A percentile compares a stretch with the other conserved stretches of the same genome.
Conservation (phyloP, 75 land plant genomes). For the Pinus tabuliformis region DNA sequence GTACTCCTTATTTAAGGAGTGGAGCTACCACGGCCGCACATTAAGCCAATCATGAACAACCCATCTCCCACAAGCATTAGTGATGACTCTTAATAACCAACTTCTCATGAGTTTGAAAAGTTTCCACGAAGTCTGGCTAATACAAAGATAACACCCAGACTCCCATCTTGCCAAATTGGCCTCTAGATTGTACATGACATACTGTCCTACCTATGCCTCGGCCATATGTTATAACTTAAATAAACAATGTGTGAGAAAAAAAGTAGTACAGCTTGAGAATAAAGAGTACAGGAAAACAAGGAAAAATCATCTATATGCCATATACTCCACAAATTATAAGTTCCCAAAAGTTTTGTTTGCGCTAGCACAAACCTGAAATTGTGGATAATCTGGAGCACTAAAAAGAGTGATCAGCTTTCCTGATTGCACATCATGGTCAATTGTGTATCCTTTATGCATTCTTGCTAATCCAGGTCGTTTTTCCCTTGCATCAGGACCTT, state of each 20-base stretch:
- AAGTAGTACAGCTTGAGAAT: not conserved
- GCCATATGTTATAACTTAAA: not conserved
- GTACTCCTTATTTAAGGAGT: too few species aligned
- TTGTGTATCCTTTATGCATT: conserved; percentile 86
- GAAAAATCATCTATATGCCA: not conserved
- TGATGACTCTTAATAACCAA: too few species aligned
- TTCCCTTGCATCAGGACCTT: conserved; percentile 95
- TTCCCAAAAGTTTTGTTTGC: not conserved
- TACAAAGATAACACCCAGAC: not conserved
- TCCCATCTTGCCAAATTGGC: not conserved
- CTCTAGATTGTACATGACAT: not conserved
- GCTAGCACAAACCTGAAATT: conserved; percentile 68
- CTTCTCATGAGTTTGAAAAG: too few species aligned
- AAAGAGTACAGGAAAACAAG: not conserved
- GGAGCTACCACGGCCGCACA: too few species aligned
- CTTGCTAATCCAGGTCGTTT: conserved; percentile 65
- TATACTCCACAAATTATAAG: not conserved
- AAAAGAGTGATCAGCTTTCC: conserved; percentile 88
- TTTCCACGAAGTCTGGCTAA: not conserved
- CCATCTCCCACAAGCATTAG: too few species aligned
- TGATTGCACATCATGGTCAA: conserved; percentile 86
- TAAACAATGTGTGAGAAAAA: not conserved
- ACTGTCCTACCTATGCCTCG: not conserved
- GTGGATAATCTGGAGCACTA: conserved; percentile 99
- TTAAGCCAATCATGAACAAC: too few species aligned